A percentile compares a stretch with the other conserved stretches of the same genome.
Evolutionary conservation across 768 basidiomycete genomes (phyloP).

Genomic region (Pulveroboletus sp.): DNA sequence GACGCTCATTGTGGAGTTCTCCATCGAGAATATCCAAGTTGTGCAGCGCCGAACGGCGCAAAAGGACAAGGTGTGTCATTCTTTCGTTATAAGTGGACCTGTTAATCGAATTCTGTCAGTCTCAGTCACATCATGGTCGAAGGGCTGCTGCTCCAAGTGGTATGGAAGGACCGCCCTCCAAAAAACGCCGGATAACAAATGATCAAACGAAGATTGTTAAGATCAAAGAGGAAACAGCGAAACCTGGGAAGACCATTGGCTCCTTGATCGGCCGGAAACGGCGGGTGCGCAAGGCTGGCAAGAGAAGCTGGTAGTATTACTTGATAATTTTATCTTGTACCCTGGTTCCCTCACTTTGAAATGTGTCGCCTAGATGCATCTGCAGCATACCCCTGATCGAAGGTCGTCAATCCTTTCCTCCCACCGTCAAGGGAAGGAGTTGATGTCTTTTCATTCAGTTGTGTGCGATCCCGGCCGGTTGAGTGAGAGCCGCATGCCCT

Average conservation of each 20-base stretch:
- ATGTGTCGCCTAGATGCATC: constrained; percentile 1
- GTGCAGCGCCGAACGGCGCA: constrained; percentile 67
- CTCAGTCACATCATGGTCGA: background rate
- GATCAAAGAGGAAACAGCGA: constrained; percentile 19
- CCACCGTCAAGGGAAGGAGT: too few relatives aligned
- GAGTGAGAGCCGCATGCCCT: too few relatives aligned
- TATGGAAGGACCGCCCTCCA: constrained; percentile 35
- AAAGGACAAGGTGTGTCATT: constrained; percentile 33
- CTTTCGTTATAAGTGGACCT: background rate
- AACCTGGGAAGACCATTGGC: constrained; percentile 48
- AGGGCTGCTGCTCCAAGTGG: constrained; percentile 2
- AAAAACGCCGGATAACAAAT: constrained; percentile 37
- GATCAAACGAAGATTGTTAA: constrained; percentile 23
- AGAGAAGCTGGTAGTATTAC: constrained; percentile 16
- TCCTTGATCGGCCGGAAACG: constrained; percentile 79
- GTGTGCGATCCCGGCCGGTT: too few relatives aligned
- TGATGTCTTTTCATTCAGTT: too few relatives aligned
- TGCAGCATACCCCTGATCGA: too few relatives aligned
- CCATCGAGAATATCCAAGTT: constrained; percentile 91
- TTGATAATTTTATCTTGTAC: background rate
- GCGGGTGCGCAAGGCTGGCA: constrained; percentile 52
- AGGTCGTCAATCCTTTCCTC: too few relatives aligned
- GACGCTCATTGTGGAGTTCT: constrained; percentile 87
- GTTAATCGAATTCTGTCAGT: constrained; percentile 4
- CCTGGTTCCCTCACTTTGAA: background rate